Conservation (phyloP, 305 asterid genomes). For the Fraxinus baroniana region DNA sequence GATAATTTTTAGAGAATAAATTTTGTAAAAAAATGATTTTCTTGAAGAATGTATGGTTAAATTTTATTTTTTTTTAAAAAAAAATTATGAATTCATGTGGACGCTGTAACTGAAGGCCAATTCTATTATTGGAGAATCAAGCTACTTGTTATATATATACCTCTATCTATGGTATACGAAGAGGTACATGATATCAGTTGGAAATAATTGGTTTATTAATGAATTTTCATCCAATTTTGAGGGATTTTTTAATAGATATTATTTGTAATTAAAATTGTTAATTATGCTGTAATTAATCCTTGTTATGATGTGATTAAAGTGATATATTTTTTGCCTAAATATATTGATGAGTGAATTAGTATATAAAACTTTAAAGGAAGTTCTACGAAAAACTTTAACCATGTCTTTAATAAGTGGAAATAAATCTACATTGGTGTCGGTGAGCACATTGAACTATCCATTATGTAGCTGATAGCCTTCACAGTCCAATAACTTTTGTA, state of each 20-base stretch:
- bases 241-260: background rate
- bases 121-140: background rate
- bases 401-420: background rate
- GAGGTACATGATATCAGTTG: background rate
- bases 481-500: too few species aligned
- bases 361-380: background rate
- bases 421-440: background rate
- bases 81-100: too few species aligned
- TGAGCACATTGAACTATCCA: background rate
- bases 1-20: too few species aligned
- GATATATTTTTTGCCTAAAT: background rate
- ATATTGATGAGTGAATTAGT: background rate
- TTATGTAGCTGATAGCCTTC: too few species aligned
- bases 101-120: background rate
- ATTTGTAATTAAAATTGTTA: background rate
- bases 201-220: background rate
- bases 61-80: too few species aligned
- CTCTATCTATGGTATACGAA: background rate
- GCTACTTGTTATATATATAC: background rate
- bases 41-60: background rate
- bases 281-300: background rate
- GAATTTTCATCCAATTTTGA: background rate
- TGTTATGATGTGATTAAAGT: background rate
- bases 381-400: background rate
- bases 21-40: background rate